Evolutionary conservation across 345 rosid genomes (phyloP).

Genomic region (Salix purpurea): DNA sequence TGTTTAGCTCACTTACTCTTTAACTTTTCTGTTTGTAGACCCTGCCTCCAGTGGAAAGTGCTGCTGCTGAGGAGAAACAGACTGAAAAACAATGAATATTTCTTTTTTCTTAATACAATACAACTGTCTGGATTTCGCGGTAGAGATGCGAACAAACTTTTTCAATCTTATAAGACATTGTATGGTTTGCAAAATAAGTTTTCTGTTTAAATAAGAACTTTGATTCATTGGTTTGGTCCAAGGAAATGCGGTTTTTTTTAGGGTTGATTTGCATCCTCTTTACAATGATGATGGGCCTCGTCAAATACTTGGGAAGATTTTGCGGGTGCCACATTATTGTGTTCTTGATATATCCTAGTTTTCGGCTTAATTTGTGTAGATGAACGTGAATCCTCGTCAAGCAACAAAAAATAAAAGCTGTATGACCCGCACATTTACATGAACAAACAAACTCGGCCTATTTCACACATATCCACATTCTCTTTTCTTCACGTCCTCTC

Average conservation of each 20-base stretch:
- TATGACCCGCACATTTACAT: not conserved
- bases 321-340: not conserved
- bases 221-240: not conserved
- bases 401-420: not conserved
- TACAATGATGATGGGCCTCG: not conserved
- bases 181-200: not conserved
- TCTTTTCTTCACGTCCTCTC: not conserved
- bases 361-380: not conserved
- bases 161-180: not conserved
- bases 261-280: not conserved
- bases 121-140: not conserved
- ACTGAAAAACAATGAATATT: slow-evolving; percentile 3
- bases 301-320: not conserved
- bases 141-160: not conserved
- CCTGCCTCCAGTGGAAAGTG: slow-evolving; percentile 41
- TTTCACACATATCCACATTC: not conserved
- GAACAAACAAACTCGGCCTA: not conserved
- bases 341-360: not conserved
- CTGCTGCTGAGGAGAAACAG: slow-evolving; percentile 13
- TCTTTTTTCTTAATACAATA: not conserved
- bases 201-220: not conserved
- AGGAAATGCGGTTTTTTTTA: not conserved
- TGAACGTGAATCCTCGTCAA: not conserved
- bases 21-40: slow-evolving; percentile 28
- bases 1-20: slow-evolving; percentile 14